phyloP scores from a whole-genome alignment of 495 filamentous ascomycete genomes.

The Sordaria brevicollis region DNA sequence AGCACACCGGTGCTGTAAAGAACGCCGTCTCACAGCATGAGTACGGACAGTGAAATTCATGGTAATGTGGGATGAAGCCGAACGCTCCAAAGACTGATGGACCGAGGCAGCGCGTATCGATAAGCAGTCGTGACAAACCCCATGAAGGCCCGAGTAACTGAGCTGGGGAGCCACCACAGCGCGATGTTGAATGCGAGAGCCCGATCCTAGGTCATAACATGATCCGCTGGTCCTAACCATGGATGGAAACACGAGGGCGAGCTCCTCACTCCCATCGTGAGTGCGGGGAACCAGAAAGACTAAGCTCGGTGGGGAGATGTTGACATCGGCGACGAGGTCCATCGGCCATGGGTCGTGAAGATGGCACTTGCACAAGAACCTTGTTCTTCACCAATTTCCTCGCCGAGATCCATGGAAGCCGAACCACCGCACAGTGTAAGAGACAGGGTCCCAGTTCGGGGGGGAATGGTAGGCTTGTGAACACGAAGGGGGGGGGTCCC shows the following conservation, averaged over 20 bases:
- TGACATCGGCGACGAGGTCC: constrained; percentile 10
- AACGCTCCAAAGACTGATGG: background rate
- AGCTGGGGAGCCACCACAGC: background rate
- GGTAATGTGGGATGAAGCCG: background rate
- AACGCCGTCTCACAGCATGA: background rate
- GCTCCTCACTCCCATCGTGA: background rate
- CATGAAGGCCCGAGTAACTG: background rate
- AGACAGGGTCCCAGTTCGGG: background rate
- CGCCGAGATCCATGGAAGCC: background rate
- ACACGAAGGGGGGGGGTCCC: background rate
- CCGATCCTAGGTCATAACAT: background rate
- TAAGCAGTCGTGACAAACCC: background rate
- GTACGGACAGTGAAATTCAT: background rate
- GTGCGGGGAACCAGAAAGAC: constrained; percentile 14
- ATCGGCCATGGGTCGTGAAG: constrained; percentile 8
- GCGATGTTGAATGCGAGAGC: background rate
- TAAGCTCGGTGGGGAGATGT: constrained; percentile 13
- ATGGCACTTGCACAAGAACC: constrained; percentile 1
- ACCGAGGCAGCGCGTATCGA: background rate
- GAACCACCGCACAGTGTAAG: background rate
- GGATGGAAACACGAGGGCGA: background rate
- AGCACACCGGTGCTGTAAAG: background rate
- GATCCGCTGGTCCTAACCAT: background rate
- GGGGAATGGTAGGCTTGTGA: background rate
- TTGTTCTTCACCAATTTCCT: background rate